Base-by-base conservation (phyloP, 1,284 basidiomycete species). In the Kalmanozyma brasiliensis region DNA sequence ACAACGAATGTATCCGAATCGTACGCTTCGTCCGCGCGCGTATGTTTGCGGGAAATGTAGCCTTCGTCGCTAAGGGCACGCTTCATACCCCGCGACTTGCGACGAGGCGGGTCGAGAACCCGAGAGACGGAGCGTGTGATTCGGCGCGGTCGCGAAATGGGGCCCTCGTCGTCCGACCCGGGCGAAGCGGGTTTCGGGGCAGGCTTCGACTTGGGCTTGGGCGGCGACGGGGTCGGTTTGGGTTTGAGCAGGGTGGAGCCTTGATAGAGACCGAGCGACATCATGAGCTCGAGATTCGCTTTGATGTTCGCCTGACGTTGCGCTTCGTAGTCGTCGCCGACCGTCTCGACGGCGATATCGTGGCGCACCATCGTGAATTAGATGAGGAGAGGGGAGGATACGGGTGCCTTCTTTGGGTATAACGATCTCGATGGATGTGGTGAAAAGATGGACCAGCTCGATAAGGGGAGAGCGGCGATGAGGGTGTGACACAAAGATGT, bases 241-340 rank as follows among this genome's bases (percentile, higher is more conserved):
- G 59, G 41, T 9, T 32, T 41, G 16, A 66, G 35, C 35, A 26
- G 17, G 13, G 26, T 10, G 11, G 52, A 53, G 3, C 55, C 17
- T 19, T 52, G 49, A 20, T 56, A 61, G 17, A 69, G n/a, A 1
- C 66, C 66, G 14, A 69, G 46, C 14, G 51, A 52, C 42, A 49
- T 59, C 56, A 69, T 63, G 8, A 69, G 52, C 52, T 63, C 66
- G 11, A 63, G 13, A n/a, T 63, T 63, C 4, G 53, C 66, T 32
- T 45, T 35, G 35, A 69, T 63, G 33, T 63, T 63, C 26, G 51
- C 59, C 19, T 47, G 47, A 0, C 59, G 41, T 26, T 58, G 49
- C 22, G 55, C 59, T 38, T 68, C 65, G 32, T 68, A 68, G 24
- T 63, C 65, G 8, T 48, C 40, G 7, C 30, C 47, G 8, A 16